A percentile compares a stretch with the other conserved stretches of the same genome.
Conservation (phyloP, 306 rosid genomes). For the Prunus mira region DNA sequence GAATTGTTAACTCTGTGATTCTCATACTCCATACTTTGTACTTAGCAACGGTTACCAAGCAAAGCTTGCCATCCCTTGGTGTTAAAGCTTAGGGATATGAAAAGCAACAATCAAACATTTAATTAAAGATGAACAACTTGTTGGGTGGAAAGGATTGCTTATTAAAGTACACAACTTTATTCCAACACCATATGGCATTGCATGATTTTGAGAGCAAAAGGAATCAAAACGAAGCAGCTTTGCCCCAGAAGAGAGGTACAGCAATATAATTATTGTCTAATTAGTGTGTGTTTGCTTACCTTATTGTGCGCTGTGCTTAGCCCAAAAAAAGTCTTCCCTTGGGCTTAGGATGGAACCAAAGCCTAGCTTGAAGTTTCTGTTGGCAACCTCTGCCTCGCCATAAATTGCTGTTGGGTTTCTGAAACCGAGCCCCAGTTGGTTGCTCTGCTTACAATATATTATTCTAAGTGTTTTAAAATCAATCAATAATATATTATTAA, state of each 20-base stretch:
- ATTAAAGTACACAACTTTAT: constrained; percentile 46
- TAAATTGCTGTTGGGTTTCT: constrained; percentile 36
- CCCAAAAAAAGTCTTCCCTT: constrained; percentile 46
- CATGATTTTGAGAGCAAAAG: constrained; percentile 81
- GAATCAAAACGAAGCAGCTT: constrained; percentile 66
- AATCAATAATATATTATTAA: no score
- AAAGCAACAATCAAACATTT: constrained; percentile 16
- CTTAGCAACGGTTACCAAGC: constrained; percentile 16
- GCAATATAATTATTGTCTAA: constrained; percentile 64
- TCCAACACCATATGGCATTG: constrained; percentile 46
- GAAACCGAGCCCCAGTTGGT: neutral
- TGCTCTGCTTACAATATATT: neutral
- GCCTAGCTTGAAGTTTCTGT: constrained; percentile 18
- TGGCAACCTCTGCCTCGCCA: constrained; percentile 27
- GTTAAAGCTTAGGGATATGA: constrained; percentile 12
- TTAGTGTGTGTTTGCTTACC: constrained; percentile 50
- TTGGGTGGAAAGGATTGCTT: constrained; percentile 10
- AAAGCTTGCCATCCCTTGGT: neutral
- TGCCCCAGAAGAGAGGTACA: constrained; percentile 30
- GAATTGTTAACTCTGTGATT: constrained; percentile 9
- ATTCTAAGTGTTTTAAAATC: no score
- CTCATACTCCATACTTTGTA: constrained; percentile 1
- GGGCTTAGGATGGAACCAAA: constrained; percentile 36
- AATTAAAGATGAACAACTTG: neutral
- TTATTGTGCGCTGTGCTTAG: constrained; percentile 52